Evolutionary conservation across 2,329 filamentous ascomycete species (phyloP).

Genomic region (Fusarium hostae): DNA sequence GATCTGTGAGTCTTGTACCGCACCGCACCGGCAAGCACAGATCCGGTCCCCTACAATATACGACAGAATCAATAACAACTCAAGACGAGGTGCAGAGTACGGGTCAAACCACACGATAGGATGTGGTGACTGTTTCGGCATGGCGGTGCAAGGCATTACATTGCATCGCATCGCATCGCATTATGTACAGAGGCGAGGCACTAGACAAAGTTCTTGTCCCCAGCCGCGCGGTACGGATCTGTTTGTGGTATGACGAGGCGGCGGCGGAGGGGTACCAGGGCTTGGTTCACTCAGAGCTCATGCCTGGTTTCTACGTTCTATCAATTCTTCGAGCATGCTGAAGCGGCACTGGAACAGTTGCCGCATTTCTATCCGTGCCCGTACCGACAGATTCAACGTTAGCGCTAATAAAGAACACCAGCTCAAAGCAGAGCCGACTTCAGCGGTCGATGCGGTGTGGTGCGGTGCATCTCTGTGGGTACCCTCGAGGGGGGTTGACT

Average conservation of each 20-base stretch:
- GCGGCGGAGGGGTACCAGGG: constrained; percentile 12
- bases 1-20: constrained; percentile 26
- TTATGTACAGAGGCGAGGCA: constrained; percentile 8
- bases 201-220: constrained; percentile 20
- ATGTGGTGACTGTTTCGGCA: constrained; percentile 16
- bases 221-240: constrained; percentile 29
- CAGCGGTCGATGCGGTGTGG: constrained; percentile 32
- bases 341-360: constrained; percentile 22
- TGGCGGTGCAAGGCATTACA: constrained; percentile 22
- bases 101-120: constrained; percentile 16
- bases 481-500: constrained; percentile 18
- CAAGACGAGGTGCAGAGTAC: constrained; percentile 10
- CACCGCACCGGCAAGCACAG: constrained; percentile 28
- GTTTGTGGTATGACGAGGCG: constrained; percentile 25
- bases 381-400: constrained; percentile 21
- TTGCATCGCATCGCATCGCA: neutral
- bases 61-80: constrained; percentile 27
- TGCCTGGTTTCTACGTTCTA: constrained; percentile 1
- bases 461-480: constrained; percentile 33
- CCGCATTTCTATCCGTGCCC: constrained; percentile 15
- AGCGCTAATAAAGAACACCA: constrained; percentile 5
- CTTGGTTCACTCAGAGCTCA: constrained; percentile 1
- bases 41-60: constrained; percentile 25
- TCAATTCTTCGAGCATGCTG: constrained; percentile 6
- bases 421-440: constrained; percentile 27